phyloP scores from a whole-genome alignment of 208 protist species.

The Herpetomonas samuelpessoai region DNA sequence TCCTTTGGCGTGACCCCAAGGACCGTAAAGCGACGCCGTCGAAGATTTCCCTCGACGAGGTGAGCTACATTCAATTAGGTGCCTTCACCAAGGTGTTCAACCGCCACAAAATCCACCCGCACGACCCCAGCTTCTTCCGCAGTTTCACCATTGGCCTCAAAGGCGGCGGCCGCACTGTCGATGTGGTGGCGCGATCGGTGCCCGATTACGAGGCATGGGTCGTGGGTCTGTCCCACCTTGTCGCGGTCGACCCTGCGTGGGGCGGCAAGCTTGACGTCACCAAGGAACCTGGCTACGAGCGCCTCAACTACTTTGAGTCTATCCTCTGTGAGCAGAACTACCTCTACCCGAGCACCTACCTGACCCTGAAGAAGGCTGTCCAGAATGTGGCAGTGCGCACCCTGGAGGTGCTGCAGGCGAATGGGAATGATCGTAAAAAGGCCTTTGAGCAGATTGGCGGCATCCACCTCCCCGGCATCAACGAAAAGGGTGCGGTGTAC shows the following conservation, averaged over 20 bases:
- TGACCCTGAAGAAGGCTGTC: slow-evolving; percentile 77
- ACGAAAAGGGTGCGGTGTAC: slow-evolving; percentile 79
- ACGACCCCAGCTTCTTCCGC: slow-evolving; percentile 76
- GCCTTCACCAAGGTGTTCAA: slow-evolving; percentile 91
- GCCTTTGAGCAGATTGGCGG: slow-evolving; percentile 62
- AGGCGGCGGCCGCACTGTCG: slow-evolving; percentile 81
- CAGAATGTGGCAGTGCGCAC: slow-evolving; percentile 37
- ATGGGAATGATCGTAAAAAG: slow-evolving; percentile 64
- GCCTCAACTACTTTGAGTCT: slow-evolving; percentile 80
- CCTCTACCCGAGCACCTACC: slow-evolving; percentile 77
- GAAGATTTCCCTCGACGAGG: slow-evolving; percentile 62
- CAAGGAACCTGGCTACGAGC: slow-evolving; percentile 52
- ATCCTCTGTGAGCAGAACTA: slow-evolving; percentile 85
- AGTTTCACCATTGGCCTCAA: slow-evolving; percentile 88
- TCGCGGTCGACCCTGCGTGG: slow-evolving; percentile 87
- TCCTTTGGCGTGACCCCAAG: slow-evolving; percentile 77
- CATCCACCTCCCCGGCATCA: slow-evolving; percentile 80
- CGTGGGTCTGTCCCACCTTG: slow-evolving; percentile 78
- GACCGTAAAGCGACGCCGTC: slow-evolving; percentile 39
- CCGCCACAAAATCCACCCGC: slow-evolving; percentile 58
- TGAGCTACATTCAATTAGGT: slow-evolving; percentile 88
- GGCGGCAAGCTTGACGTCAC: slow-evolving; percentile 88
- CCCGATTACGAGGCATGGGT: slow-evolving; percentile 94
- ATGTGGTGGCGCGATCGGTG: slow-evolving; percentile 83
- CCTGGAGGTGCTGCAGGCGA: slow-evolving; percentile 50